Base-by-base conservation (phyloP, 768 basidiomycete species). In the Amanita thiersii region DNA sequence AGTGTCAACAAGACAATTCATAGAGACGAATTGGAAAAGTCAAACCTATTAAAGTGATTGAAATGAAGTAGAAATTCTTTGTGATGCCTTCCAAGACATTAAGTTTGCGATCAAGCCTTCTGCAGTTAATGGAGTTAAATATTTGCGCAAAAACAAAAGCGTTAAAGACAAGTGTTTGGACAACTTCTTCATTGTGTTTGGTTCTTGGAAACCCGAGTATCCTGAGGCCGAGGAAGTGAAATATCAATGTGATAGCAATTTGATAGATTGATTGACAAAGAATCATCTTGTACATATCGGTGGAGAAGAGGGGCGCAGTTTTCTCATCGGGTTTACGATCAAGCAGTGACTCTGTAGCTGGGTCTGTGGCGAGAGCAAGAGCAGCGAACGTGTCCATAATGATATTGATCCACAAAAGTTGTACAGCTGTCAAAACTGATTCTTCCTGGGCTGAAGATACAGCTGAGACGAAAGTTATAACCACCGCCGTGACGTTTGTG, bases 311-410 rank as follows among this genome's bases (percentile, higher is more conserved):
- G 2, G 96, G 90, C 1, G 90, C 81, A 1, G 74, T 77, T 64
- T 88, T 87, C 65, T 75, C 79, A 60, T 97, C 92, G 3, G 96
- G 96, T 59, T 87, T 86, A 54, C 94, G 81, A 42, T 96, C 72
- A 32, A 99, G 77, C 24, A 89, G 73, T 4, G 68, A 58, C 35
- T 80, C 80, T 1, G 82, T 78, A 1, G 96, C 93, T 6, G 92
- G 93, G 59, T 98, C 96, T 18, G 96, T 98, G 12, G 96, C 94
- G 38, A 99, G 77, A 9, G 96, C 96, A 38, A 98, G 79, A 18
- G 96, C 96, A 43, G 96, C 96, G 56, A 99, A 97, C 1, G 91
- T 94, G 57, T 96, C 93, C 92, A 94, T 94, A 60, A 94, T 94
- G 47, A 98, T 84, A 69, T 97, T 97, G 62, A 97, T 90, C 93